phyloP scores from a whole-genome alignment of 192 early-diverging fungal species.

The Backusella macrospora region DNA sequence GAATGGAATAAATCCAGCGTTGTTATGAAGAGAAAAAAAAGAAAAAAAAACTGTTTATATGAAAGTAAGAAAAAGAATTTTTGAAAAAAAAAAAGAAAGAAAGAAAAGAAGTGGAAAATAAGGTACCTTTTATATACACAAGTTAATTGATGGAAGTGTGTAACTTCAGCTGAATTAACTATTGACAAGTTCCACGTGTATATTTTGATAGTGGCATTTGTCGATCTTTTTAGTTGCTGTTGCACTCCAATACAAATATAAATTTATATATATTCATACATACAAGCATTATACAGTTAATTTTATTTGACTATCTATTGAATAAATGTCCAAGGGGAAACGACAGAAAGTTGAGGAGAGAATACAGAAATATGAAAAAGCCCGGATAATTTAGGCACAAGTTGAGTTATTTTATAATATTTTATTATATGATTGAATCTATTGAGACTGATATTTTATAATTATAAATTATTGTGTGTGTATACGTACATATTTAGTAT shows the following conservation, averaged over 20 bases:
- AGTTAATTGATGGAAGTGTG: slow-evolving; percentile 10
- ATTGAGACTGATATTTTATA: not conserved
- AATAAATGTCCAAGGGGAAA: slow-evolving; percentile 5
- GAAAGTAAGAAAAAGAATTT: not conserved
- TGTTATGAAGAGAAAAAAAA: not conserved
- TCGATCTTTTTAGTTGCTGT: slow-evolving; percentile 7
- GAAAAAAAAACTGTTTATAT: not conserved
- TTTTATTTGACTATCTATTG: slow-evolving; percentile 8
- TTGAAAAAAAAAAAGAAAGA: not conserved
- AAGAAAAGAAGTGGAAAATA: not conserved
- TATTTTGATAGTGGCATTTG: slow-evolving; percentile 1
- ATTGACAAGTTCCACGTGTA: slow-evolving; percentile 15
- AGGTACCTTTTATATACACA: not conserved
- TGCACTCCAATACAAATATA: too few relatives aligned
- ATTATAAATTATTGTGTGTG: slow-evolving; percentile 7
- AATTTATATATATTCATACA: not conserved
- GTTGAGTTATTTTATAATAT: not conserved
- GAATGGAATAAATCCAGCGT: slow-evolving; percentile 11
- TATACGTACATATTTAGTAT: not conserved
- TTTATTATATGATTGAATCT: not conserved
- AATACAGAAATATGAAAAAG: not conserved
- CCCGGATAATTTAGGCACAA: not conserved
- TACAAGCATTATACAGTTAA: not conserved
- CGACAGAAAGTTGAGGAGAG: slow-evolving; percentile 8
- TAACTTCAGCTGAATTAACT: slow-evolving; percentile 1